Conservation (phyloP, 768 basidiomycete genomes). For the Exsudoporus frostii region DNA sequence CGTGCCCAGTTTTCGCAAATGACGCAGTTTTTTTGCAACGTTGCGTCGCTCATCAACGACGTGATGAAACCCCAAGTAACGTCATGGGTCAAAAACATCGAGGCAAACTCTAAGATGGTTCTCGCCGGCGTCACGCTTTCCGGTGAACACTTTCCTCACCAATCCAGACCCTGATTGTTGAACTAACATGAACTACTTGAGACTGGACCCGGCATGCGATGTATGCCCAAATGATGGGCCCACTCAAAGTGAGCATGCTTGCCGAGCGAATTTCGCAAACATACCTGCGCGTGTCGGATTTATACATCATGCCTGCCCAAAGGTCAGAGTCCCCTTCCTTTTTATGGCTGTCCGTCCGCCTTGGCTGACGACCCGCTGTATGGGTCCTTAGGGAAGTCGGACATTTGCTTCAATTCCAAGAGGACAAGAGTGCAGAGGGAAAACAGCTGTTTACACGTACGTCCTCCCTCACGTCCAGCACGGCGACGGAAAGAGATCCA, state of each 20-base stretch:
- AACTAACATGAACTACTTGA: neutral
- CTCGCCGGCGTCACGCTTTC: conserved; percentile 18
- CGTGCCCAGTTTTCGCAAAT: conserved; percentile 21
- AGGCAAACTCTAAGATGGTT: conserved; percentile 15
- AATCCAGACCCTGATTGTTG: neutral
- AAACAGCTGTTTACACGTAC: conserved; percentile 10
- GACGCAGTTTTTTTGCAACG: conserved; percentile 16
- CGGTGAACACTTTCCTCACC: neutral
- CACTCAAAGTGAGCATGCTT: conserved; percentile 25
- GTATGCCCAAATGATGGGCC: conserved; percentile 23
- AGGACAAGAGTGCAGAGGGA: conserved; percentile 17
- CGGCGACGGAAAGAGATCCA: neutral
- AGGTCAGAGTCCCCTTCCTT: conserved; percentile 4
- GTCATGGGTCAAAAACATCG: conserved; percentile 13
- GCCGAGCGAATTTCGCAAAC: conserved; percentile 17
- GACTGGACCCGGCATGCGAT: conserved; percentile 18
- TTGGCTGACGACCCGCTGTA: neutral
- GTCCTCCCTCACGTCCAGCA: neutral
- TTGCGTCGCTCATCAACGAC: conserved; percentile 18
- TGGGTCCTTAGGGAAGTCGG: conserved; percentile 11
- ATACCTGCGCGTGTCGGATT: conserved; percentile 18
- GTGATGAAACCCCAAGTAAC: conserved; percentile 19
- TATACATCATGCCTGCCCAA: conserved; percentile 22
- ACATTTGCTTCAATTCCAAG: conserved; percentile 18
- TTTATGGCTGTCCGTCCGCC: neutral